phyloP scores from a whole-genome alignment of 495 filamentous ascomycete genomes.

The Hypoxylon lienhwacheense region DNA sequence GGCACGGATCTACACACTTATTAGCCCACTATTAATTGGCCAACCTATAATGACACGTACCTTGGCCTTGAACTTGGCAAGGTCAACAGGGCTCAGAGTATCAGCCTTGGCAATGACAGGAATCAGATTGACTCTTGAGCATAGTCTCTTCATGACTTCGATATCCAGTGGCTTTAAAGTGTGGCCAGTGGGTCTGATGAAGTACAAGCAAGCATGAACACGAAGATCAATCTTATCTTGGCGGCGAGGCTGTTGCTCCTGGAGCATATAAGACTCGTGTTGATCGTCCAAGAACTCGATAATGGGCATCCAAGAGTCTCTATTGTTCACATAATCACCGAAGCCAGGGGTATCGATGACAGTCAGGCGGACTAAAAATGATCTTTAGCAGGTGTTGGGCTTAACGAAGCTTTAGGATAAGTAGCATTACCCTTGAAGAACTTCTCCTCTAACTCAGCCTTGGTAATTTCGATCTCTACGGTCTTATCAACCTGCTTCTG shows the following conservation, averaged over 20 bases:
- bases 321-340: slow-evolving; percentile 99
- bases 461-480: slow-evolving; percentile 99
- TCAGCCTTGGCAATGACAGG: slow-evolving; percentile 98
- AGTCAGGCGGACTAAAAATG: slow-evolving; percentile 79
- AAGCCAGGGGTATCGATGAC: slow-evolving; percentile 99
- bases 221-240: slow-evolving; percentile 98
- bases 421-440: slow-evolving; percentile 91
- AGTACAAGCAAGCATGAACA: slow-evolving; percentile 97
- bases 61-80: slow-evolving; percentile 89
- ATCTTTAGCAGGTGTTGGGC: slow-evolving; percentile 10
- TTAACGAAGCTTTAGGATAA: background rate
- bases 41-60: slow-evolving; percentile 50
- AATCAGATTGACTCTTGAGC: slow-evolving; percentile 96
- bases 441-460: slow-evolving; percentile 99
- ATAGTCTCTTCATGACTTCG: slow-evolving; percentile 98
- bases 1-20: slow-evolving; percentile 70
- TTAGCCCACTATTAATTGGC: slow-evolving; percentile 32
- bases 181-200: slow-evolving; percentile 97
- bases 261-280: slow-evolving; percentile 99
- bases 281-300: slow-evolving; percentile 99
- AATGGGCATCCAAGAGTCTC: slow-evolving; percentile 99
- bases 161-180: slow-evolving; percentile 98
- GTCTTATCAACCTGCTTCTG: slow-evolving; percentile 99
- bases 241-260: slow-evolving; percentile 98
- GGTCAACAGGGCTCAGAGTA: slow-evolving; percentile 88